phyloP scores from a whole-genome alignment of 1,284 basidiomycete species.

The Fomitopsis schrenkii region DNA sequence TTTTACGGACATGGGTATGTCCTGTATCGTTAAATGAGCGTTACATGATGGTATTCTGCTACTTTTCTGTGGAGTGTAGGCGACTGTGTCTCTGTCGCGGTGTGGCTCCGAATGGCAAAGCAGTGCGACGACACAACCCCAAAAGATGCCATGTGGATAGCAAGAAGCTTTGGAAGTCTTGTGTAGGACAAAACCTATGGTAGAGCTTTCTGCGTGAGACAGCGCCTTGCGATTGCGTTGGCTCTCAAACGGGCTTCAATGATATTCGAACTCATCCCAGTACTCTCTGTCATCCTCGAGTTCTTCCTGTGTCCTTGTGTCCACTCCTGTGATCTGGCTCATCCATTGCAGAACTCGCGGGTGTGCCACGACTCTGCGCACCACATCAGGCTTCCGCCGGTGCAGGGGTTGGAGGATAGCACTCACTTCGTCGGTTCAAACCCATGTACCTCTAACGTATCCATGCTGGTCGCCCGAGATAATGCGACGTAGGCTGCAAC shows the following conservation, averaged over 20 bases:
- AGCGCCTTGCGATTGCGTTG: no score
- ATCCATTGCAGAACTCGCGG: neutral
- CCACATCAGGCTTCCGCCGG: neutral
- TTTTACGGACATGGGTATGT: no score
- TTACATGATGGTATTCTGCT: no score
- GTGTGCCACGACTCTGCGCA: neutral
- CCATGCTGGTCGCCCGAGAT: slow-evolving; percentile 63
- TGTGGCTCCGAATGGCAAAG: no score
- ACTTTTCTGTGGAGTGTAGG: no score
- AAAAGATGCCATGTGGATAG: neutral
- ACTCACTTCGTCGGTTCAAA: slow-evolving; percentile 50
- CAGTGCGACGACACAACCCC: neutral
- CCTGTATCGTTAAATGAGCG: no score
- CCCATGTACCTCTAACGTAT: slow-evolving; percentile 60
- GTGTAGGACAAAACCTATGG: no score
- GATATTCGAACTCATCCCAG: neutral
- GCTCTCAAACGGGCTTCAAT: neutral
- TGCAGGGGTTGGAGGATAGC: neutral
- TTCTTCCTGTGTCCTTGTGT: neutral
- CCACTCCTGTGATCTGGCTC: neutral
- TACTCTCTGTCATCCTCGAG: neutral
- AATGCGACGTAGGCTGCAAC: slow-evolving; percentile 60
- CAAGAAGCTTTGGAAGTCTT: no score
- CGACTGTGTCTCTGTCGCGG: no score
- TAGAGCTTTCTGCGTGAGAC: no score